These are phyloP conservation scores for Diophrys sp. DNA, from an alignment of 73 alveolate species.

Conservation along the genomic window DNA sequence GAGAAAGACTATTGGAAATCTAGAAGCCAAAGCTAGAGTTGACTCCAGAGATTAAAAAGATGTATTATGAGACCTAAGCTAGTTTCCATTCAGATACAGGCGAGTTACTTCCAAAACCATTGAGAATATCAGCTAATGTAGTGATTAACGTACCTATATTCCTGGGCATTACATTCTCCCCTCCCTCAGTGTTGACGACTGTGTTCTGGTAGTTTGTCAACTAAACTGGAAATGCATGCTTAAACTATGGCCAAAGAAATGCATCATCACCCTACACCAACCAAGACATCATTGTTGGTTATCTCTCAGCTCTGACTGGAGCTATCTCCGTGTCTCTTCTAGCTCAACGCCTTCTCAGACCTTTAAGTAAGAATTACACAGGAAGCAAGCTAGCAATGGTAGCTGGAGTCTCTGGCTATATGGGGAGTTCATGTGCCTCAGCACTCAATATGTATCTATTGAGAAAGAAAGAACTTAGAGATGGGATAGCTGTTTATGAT, in stretches of 20 bases:
- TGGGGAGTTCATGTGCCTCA: neutral
- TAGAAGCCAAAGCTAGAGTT: no score
- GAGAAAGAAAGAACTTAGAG: neutral
- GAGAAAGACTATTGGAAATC: no score
- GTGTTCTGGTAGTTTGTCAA: slow-evolving; percentile 59
- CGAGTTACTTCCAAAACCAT: neutral
- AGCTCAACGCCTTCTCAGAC: neutral
- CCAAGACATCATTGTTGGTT: slow-evolving; percentile 23
- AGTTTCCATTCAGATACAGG: neutral
- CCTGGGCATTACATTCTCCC: slow-evolving; percentile 49
- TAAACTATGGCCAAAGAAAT: slow-evolving; percentile 58
- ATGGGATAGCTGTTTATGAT: neutral
- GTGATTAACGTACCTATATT: slow-evolving; percentile 46
- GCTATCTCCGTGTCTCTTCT: slow-evolving; percentile 33
- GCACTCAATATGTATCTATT: neutral
- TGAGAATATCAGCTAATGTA: neutral
- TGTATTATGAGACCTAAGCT: neutral
- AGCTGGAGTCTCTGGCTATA: neutral
- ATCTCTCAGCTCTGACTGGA: slow-evolving; percentile 37
- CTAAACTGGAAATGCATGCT: slow-evolving; percentile 56
- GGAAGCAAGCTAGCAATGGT: neutral
- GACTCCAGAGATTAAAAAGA: no score
- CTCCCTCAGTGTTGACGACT: slow-evolving; percentile 46
- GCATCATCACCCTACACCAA: slow-evolving; percentile 45
- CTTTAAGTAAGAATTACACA: neutral